phyloP scores from a whole-genome alignment of 1,284 basidiomycete genomes.

The Ustilago loliicola region DNA sequence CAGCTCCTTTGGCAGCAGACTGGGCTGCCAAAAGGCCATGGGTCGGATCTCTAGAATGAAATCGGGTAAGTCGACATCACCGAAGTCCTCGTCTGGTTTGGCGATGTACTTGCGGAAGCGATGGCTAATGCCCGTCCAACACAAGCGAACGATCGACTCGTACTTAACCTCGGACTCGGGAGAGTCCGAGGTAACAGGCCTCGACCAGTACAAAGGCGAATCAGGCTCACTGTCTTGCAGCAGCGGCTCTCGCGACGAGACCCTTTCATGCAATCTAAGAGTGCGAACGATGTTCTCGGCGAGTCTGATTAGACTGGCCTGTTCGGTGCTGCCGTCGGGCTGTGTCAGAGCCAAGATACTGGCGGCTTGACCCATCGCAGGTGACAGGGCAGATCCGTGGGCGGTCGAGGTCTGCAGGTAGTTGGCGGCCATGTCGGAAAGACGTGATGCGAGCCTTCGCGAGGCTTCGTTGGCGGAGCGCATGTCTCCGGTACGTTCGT shows the following conservation, averaged over 20 bases:
- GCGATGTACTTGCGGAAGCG: conserved; percentile 51
- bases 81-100: conserved; percentile 41
- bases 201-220: conserved; percentile 46
- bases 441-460: conserved; percentile 24
- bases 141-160: conserved; percentile 50
- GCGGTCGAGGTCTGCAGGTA: conserved; percentile 43
- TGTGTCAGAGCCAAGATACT: conserved; percentile 51
- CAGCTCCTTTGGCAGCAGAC: conserved; percentile 35
- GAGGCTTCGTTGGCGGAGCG: conserved; percentile 38
- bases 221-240: conserved; percentile 46
- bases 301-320: conserved; percentile 35
- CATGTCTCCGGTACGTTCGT: conserved; percentile 46
- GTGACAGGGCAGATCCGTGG: conserved; percentile 28
- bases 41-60: conserved; percentile 45
- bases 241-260: conserved; percentile 38
- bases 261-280: conserved; percentile 30
- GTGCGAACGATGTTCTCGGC: conserved; percentile 45
- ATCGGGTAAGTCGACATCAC: conserved; percentile 34
- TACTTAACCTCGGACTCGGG: conserved; percentile 55
- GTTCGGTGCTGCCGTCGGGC: conserved; percentile 46
- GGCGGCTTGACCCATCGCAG: conserved; percentile 46
- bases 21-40: conserved; percentile 55
- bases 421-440: conserved; percentile 39
- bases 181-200: conserved; percentile 38
- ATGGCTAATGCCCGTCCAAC: conserved; percentile 52